Conservation (phyloP, 2,329 filamentous ascomycete species). For the Microascus cirrosus region DNA sequence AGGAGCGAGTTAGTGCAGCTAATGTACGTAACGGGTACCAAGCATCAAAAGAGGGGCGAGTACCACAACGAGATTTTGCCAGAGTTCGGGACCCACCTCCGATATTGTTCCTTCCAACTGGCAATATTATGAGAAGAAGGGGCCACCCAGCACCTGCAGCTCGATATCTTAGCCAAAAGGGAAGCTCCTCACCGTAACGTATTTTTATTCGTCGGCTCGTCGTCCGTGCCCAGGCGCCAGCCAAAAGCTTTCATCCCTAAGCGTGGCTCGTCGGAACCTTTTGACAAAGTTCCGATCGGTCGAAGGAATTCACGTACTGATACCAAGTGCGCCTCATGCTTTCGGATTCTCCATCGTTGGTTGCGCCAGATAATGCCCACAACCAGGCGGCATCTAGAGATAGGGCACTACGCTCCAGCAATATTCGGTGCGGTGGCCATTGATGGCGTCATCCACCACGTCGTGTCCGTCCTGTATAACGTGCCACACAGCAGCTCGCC, state of each 20-base stretch:
- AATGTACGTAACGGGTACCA: neutral
- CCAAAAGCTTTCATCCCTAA: neutral
- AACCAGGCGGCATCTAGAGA: too few relatives aligned
- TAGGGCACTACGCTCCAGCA: too few relatives aligned
- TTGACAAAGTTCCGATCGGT: neutral
- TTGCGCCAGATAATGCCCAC: too few relatives aligned
- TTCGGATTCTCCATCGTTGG: neutral
- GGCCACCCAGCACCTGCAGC: neutral
- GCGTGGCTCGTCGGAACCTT: neutral
- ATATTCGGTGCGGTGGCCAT: too few relatives aligned
- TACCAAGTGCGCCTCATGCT: neutral
- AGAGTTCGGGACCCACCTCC: neutral
- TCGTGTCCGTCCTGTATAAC: neutral
- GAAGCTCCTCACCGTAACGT: neutral
- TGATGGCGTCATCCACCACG: neutral
- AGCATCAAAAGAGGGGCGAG: neutral
- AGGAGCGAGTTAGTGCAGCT: neutral
- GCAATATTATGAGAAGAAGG: neutral
- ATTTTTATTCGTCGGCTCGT: slow-evolving; percentile 1
- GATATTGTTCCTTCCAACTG: neutral
- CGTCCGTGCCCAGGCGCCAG: neutral
- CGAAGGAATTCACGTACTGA: neutral
- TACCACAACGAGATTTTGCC: neutral
- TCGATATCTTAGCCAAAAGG: slow-evolving; percentile 2
- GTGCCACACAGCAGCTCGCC: neutral